Base-by-base conservation (phyloP, 768 basidiomycete genomes). In the Auriscalpium microsporum region DNA sequence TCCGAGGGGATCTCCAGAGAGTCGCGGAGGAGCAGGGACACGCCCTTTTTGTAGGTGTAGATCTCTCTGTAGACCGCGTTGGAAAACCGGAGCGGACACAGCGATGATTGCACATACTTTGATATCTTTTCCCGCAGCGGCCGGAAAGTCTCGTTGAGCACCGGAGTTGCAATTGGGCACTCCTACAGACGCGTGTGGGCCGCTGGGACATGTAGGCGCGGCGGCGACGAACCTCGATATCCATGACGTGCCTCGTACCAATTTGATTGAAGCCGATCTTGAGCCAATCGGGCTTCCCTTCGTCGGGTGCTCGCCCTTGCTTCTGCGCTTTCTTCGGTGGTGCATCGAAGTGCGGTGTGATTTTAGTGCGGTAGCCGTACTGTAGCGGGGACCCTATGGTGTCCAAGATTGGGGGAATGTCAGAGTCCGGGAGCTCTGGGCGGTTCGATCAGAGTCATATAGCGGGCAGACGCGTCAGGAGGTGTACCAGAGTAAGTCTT, bases 291-390 rank as follows among this genome's bases (percentile, higher is more conserved):
- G 86, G 82, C 56, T 75, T 77, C 13, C 57, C 52, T 14, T 62
- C 62, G 6, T 54, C 45, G 1, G 40, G 21, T 0, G 55, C 49
- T 3, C 58, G 11, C 16, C 64, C 61, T 40, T 67, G 64, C 48
- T 66, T 72, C 52, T 61, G 64, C 13, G 59, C 48, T 35, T 65
- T 63, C 53, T 76, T 82, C 1, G 81, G 78, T 0, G 92, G 84
- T 0, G 84, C 79, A 21, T 94, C 90, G 58, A 98, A 98, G 67
- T 99, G 96, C 0, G 96, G 96, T 0, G 96, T 97, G 52, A 99
- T 84, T 72, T 99, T 99, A 2, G 96, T 99, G 35, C 95, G 83
- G 68, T 99, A 99, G 51, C 78, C 81, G 67, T 95, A 97, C 53
- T 94, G 83, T 49, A 90, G 74, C 0, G 95, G 96, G 0, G 90